Base-by-base conservation (phyloP, 23 red algal species). In the Gracilariopsis chorda region DNA sequence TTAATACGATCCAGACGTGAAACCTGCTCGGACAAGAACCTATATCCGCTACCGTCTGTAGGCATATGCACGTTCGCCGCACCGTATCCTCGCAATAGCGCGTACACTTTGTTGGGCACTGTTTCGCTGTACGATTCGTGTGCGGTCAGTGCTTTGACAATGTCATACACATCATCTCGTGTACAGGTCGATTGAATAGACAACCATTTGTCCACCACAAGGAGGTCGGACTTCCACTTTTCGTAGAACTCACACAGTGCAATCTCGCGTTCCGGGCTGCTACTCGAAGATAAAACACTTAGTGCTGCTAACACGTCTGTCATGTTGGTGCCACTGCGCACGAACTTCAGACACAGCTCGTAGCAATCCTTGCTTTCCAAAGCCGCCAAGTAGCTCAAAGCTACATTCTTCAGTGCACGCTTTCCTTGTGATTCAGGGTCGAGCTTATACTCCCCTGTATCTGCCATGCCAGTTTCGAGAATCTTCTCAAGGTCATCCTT, bases 101-200 rank as follows among this genome's bases (percentile, higher is more conserved):
- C 79, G 76, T 98, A 98, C 49, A 98, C 92, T 77, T 92, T 93
- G 55, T 98, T 98, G 23, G 96, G 96, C 33, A 94, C 90, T 0
- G 84, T 79, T 34, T 89, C 88, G 23, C 92, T 91, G 61, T 93
- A 98, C 7, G 93, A 78, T 21, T 87, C 58, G 82, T 95, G 93
- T 27, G 82, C 82, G 16, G 87, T 78, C 33, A 98, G 93, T 4
- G 17, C 57, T 86, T 95, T 90, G 5, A 98, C 93, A 1, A 59
- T 88, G 37, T 87, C 77, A 51, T 95, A 88, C 1, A 92, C 91
- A 78, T 90, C 87, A 13, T 83, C 80, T 24, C 92, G 74, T 7
- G 92, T 72, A 21, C 90, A 90, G 21, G 86, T 85, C 23, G 96
- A 67, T 72, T 98, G 96, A 19, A 98, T 90, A 51, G 83, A 57